Percentiles rank a stretch among this genome's conserved stretches.
Evolutionary conservation across 306 rosid species (phyloP).

Genomic region (Lupinus albus): DNA sequence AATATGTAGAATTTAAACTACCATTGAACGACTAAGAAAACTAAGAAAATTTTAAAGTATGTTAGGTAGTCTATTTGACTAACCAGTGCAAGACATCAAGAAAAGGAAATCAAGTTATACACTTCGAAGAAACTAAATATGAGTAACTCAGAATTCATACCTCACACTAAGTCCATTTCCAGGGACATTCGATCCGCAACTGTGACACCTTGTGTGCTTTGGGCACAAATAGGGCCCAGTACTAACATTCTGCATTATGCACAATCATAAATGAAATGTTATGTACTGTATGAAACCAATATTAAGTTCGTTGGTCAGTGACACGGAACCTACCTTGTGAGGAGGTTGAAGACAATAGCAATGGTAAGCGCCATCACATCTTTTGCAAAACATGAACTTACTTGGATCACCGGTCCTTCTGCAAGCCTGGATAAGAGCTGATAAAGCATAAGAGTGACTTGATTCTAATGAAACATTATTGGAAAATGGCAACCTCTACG

Average conservation of each 20-base stretch:
- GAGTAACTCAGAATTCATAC: constrained; percentile 45
- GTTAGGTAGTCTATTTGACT: constrained; percentile 1
- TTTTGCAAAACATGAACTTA: constrained; percentile 96
- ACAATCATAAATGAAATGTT: constrained; percentile 41
- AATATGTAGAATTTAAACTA: neutral
- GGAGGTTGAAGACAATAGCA: constrained; percentile 98
- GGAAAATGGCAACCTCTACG: constrained; percentile 21
- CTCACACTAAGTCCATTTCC: constrained; percentile 98
- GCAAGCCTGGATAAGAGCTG: constrained; percentile 67
- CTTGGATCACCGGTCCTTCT: constrained; percentile 94
- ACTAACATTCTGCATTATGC: constrained; percentile 79
- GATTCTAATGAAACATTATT: constrained; percentile 19
- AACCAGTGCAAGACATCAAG: neutral
- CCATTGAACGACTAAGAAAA: neutral
- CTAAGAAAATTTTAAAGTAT: neutral
- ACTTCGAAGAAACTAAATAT: constrained; percentile 9
- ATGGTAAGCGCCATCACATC: constrained; percentile 98
- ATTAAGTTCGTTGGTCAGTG: constrained; percentile 30
- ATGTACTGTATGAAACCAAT: constrained; percentile 12
- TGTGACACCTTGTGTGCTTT: constrained; percentile 90
- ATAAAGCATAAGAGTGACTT: constrained; percentile 25
- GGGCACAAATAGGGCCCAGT: constrained; percentile 96
- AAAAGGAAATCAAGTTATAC: neutral
- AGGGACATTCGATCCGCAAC: constrained; percentile 93
- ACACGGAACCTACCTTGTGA: constrained; percentile 68